A percentile compares a stretch with the other conserved stretches of the same genome.
Conservation (phyloP, 2,329 filamentous ascomycete genomes). For the Trichophyton benhamiae region DNA sequence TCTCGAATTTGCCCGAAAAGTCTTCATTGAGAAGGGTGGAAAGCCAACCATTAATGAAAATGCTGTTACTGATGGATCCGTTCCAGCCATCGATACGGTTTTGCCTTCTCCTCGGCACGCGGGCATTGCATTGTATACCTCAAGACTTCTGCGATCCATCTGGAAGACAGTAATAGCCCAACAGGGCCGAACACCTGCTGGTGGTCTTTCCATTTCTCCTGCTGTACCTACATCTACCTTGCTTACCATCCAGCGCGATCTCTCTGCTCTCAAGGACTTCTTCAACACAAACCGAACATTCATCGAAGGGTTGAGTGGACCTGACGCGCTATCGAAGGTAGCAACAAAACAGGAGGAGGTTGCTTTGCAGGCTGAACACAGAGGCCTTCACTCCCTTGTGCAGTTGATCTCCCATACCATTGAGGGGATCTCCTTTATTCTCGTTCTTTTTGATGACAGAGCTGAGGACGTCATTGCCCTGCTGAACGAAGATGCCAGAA, state of each 20-base stretch:
- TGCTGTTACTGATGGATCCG: slow-evolving; percentile 45
- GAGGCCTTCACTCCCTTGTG: slow-evolving; percentile 75
- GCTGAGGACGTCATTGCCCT: slow-evolving; percentile 75
- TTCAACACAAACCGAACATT: slow-evolving; percentile 76
- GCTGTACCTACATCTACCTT: slow-evolving; percentile 58
- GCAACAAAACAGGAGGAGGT: slow-evolving; percentile 81
- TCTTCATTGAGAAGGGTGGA: slow-evolving; percentile 86
- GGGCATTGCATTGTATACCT: slow-evolving; percentile 75
- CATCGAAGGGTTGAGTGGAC: slow-evolving; percentile 87
- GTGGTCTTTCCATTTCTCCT: slow-evolving; percentile 52
- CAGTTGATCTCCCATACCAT: slow-evolving; percentile 80
- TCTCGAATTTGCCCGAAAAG: slow-evolving; percentile 68
- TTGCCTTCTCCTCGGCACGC: slow-evolving; percentile 79
- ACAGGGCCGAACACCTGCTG: slow-evolving; percentile 42
- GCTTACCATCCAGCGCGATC: slow-evolving; percentile 61
- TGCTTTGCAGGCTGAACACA: slow-evolving; percentile 84
- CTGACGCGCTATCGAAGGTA: slow-evolving; percentile 67
- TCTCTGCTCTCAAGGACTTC: slow-evolving; percentile 69
- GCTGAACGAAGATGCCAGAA: slow-evolving; percentile 57
- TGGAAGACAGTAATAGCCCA: slow-evolving; percentile 71
- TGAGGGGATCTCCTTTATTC: slow-evolving; percentile 90
- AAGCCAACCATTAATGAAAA: slow-evolving; percentile 76
- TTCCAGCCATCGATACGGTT: slow-evolving; percentile 67
- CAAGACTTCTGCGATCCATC: slow-evolving; percentile 72
- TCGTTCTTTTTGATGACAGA: slow-evolving; percentile 87